Evolutionary conservation across 2,329 filamentous ascomycete species (phyloP), one percentile per base, ranked within the genome.

Genomic region (Chaetothyriales sp.): DNA sequence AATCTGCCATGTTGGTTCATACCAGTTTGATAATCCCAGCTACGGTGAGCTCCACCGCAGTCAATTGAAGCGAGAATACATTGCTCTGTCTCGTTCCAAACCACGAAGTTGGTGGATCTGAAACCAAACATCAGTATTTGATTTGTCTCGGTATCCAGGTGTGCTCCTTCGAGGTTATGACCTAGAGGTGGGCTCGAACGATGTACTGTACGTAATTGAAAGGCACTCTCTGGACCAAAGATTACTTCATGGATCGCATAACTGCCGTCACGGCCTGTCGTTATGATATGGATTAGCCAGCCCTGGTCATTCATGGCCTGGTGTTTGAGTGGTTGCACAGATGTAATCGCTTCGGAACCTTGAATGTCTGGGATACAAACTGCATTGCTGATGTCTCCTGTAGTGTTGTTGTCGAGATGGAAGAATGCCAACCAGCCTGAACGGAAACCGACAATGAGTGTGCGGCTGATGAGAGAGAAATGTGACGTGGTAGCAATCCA

Each of bases 31-130:
- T 77, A 86, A 2, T 79, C 77, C 75, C 88, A 95, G 29, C 77
- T 82, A 51, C 90, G 78, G 63, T 95, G 88, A 0, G 82, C 82
- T 33, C 90, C 90, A 51, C 89, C 90, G 63, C 90, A 95, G 47
- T 89, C 82, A 28, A 94, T 74, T 0, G 73, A 75, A 51, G 83
- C 77, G 15, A 90, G 66, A 61, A 90, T 84, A 51, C 80, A 76
- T 53, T 86, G 81, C 1, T 71, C 72, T 0, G 79, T 81, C 63
- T 86, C 81, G 64, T 95, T 86, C 79, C 86, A 92, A 8, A 90
- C 76, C 10, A 94, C 73, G 63, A 97, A 94, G 46, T 80, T 73
- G 56, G 81, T 87, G 63, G 85, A 81, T 51, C 79, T 81, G 68
- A 95, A 97, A 2, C 90, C 90, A 64, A 83, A 86, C 10, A 94